These are phyloP conservation scores for Crepidotus variabilis DNA, from an alignment of 768 basidiomycete genomes.

Conservation along the genomic window DNA sequence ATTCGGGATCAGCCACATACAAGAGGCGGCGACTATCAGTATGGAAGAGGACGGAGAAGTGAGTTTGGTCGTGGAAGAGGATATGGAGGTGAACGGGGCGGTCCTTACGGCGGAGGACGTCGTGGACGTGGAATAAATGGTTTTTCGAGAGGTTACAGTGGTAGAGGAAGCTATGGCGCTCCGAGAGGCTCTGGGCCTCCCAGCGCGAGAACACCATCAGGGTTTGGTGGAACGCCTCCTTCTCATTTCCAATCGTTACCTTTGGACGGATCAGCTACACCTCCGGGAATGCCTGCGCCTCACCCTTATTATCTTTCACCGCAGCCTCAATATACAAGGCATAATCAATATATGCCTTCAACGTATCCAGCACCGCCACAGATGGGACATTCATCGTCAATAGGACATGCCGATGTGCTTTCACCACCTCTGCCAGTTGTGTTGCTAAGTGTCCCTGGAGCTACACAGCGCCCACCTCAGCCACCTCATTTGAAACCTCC, in stretches of 20 bases:
- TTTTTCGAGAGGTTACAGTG: not conserved
- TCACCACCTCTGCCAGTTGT: not conserved
- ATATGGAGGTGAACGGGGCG: not conserved
- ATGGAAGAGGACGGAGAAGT: not conserved
- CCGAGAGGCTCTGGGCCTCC: not conserved
- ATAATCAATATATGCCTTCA: not conserved
- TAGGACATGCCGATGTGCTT: not conserved
- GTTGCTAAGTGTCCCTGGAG: not conserved
- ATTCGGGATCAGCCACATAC: not conserved
- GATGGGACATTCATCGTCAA: not conserved
- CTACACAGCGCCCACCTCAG: not conserved
- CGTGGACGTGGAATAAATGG: not conserved
- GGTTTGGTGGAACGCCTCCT: not conserved
- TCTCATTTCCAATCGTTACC: not conserved
- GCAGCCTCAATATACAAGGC: not conserved
- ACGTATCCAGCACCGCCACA: not conserved
- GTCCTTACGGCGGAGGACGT: not conserved
- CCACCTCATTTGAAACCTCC: constrained; percentile 22
- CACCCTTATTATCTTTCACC: not conserved
- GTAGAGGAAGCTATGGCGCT: not conserved
- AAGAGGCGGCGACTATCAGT: too few relatives aligned
- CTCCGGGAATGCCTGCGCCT: not conserved
- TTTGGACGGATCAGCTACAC: not conserved
- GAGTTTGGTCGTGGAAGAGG: not conserved
- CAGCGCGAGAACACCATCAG: not conserved